Percentiles rank a stretch among this genome's conserved stretches.
Conservation (phyloP, 805 yeast species). For the Kazachstania africana region DNA sequence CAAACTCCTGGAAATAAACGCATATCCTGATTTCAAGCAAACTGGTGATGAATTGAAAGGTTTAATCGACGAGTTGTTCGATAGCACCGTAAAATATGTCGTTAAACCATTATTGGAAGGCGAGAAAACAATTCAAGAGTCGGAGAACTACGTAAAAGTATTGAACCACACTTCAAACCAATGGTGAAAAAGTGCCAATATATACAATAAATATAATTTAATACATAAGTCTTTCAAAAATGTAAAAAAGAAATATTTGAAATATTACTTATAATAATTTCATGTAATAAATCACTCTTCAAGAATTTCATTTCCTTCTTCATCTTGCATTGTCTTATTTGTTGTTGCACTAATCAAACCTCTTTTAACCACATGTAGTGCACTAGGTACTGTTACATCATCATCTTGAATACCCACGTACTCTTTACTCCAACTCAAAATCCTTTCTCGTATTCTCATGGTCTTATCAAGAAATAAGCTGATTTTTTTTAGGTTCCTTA, state of each 20-base stretch:
- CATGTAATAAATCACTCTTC: slow-evolving; percentile 1
- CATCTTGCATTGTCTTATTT: slow-evolving; percentile 18
- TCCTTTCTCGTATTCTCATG: slow-evolving; percentile 56
- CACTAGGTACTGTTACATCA: slow-evolving; percentile 29
- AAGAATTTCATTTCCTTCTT: slow-evolving; percentile 1
- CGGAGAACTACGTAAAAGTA: slow-evolving; percentile 28
- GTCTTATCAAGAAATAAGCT: slow-evolving; percentile 71
- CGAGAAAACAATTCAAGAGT: slow-evolving; percentile 3
- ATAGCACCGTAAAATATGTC: slow-evolving; percentile 36
- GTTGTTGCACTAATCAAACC: slow-evolving; percentile 28
- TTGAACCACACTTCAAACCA: slow-evolving; percentile 27
- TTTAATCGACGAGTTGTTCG: slow-evolving; percentile 57
- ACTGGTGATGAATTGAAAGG: slow-evolving; percentile 69
- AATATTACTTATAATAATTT: neutral
- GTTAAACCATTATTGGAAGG: slow-evolving; percentile 38
- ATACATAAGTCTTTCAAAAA: too few relatives aligned
- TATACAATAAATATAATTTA: too few relatives aligned
- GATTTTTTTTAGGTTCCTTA: slow-evolving; percentile 61
- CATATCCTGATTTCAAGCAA: slow-evolving; percentile 95
- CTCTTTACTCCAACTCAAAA: slow-evolving; percentile 78
- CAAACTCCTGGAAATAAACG: slow-evolving; percentile 69
- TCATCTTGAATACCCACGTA: slow-evolving; percentile 55
- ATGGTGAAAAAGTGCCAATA: slow-evolving; percentile 20
- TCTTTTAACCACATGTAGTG: slow-evolving; percentile 25
- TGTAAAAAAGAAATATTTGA: neutral